These are phyloP conservation scores for Pistacia integerrima DNA, from an alignment of 345 rosid genomes.

Conservation along the genomic window DNA sequence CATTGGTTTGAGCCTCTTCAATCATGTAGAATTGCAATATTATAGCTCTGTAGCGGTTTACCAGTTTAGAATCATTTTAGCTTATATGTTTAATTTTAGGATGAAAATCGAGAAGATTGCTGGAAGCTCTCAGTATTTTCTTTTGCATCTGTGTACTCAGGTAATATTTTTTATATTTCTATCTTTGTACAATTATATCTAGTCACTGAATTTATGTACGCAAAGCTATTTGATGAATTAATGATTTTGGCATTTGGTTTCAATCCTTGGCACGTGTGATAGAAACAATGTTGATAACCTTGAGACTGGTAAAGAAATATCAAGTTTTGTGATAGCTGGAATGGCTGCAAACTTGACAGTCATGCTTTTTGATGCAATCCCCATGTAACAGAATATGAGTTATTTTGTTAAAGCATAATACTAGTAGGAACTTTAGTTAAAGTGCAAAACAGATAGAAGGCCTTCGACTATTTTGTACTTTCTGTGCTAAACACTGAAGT, in stretches of 20 bases:
- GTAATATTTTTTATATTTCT: conserved; percentile 29
- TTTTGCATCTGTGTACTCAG: conserved; percentile 93
- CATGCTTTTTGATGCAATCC: background rate
- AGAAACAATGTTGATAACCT: background rate
- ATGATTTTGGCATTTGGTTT: background rate
- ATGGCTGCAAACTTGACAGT: background rate
- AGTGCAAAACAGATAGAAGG: background rate
- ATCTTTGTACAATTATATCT: background rate
- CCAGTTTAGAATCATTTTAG: background rate
- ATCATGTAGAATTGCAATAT: conserved; percentile 1
- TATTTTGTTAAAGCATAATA: background rate
- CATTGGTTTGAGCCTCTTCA: conserved; percentile 61
- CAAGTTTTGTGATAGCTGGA: background rate
- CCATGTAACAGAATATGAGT: background rate
- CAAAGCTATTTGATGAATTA: background rate
- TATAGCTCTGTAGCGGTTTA: background rate
- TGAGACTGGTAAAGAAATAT: background rate
- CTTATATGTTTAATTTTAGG: conserved; percentile 40
- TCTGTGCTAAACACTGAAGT: too few relatives aligned
- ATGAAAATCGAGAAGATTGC: conserved; percentile 82
- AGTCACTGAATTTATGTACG: background rate
- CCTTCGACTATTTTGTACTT: too few relatives aligned
- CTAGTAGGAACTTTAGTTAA: background rate
- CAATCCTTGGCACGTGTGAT: background rate
- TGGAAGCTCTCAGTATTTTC: conserved; percentile 76